These are phyloP conservation scores for Pyrenophora teres DNA, from an alignment of 2,329 filamentous ascomycete genomes.

Conservation along the genomic window DNA sequence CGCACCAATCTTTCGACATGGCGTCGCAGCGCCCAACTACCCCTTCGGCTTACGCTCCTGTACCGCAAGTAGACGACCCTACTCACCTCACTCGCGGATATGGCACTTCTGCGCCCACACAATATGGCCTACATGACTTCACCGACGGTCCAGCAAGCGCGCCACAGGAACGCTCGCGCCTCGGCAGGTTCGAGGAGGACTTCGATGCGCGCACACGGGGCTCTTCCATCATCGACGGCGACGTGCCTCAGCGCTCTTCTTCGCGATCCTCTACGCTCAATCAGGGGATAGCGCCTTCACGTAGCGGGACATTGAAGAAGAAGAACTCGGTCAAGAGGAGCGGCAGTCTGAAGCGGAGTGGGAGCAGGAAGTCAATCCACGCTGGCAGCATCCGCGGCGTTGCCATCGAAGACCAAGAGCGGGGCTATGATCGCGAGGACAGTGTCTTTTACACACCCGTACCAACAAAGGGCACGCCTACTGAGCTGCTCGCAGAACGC, in stretches of 20 bases:
- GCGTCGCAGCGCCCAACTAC: constrained; percentile 32
- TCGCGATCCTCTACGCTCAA: constrained; percentile 56
- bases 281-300: constrained; percentile 57
- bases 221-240: constrained; percentile 64
- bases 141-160: constrained; percentile 42
- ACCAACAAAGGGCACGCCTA: constrained; percentile 84
- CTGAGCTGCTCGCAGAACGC: constrained; percentile 81
- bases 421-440: constrained; percentile 67
- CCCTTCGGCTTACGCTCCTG: constrained; percentile 40
- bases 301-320: constrained; percentile 84
- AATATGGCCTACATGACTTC: constrained; percentile 46
- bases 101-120: constrained; percentile 32
- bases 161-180: constrained; percentile 26
- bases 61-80: constrained; percentile 45
- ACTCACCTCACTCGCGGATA: constrained; percentile 45
- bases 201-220: constrained; percentile 72
- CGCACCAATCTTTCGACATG: constrained; percentile 22
- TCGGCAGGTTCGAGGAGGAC: constrained; percentile 68
- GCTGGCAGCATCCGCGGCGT: constrained; percentile 87
- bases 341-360: constrained; percentile 75
- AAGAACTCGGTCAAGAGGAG: constrained; percentile 76
- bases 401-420: constrained; percentile 71
- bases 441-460: constrained; percentile 91
- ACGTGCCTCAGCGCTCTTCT: constrained; percentile 63
- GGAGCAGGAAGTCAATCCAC: constrained; percentile 79